phyloP scores from a whole-genome alignment of 805 yeast species.

The Yarrowia divulgata region DNA sequence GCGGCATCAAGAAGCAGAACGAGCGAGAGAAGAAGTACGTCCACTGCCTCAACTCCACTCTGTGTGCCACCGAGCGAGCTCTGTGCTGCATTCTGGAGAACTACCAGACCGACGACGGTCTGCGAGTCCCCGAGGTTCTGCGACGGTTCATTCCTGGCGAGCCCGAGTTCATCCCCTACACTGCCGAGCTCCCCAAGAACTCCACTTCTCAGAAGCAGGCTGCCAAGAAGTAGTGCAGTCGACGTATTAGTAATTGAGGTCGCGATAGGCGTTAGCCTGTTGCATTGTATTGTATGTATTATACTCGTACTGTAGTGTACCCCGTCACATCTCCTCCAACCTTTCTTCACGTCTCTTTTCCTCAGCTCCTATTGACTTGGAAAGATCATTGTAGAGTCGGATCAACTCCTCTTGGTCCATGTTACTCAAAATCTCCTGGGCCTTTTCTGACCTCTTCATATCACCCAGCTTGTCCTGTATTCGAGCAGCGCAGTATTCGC shows the following conservation, averaged over 20 bases:
- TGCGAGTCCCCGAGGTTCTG: conserved; percentile 91
- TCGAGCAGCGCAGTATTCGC: no score
- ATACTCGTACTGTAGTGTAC: no score
- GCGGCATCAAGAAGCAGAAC: conserved; percentile 95
- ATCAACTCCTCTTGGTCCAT: no score
- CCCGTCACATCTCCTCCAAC: no score
- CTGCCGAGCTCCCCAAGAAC: conserved; percentile 91
- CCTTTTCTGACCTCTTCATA: no score
- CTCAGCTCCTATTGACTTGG: no score
- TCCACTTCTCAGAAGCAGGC: conserved; percentile 44
- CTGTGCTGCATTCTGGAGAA: conserved; percentile 96
- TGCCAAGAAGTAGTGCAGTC: conserved; percentile 20
- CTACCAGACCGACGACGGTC: conserved; percentile 97
- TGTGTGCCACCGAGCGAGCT: conserved; percentile 98
- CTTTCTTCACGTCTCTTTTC: no score
- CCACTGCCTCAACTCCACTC: conserved; percentile 96
- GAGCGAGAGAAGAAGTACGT: conserved; percentile 97
- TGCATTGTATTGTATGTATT: no score
- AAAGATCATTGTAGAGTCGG: no score
- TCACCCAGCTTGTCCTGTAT: no score
- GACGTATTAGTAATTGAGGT: conserved; percentile 9
- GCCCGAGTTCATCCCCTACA: conserved; percentile 93
- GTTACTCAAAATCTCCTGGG: no score
- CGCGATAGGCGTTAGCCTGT: no score
- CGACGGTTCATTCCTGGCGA: conserved; percentile 98